These are phyloP conservation scores for Aspergillus sp. DNA, from an alignment of 2,329 filamentous ascomycete species.

Conservation along the genomic window DNA sequence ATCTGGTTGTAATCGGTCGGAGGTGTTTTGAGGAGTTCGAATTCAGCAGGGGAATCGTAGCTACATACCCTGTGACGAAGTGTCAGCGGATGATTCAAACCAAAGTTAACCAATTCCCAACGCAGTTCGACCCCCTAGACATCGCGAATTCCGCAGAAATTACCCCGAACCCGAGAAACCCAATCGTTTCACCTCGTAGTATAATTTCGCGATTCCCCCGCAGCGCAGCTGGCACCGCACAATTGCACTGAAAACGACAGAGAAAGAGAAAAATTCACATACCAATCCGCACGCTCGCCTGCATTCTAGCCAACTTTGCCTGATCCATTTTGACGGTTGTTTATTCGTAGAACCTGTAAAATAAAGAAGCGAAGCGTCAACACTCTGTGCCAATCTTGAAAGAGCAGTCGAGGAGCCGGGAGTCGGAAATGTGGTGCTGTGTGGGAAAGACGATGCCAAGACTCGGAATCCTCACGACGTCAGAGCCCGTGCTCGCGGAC, in stretches of 20 bases:
- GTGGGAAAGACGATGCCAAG: slow-evolving; percentile 17
- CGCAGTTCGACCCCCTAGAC: neutral
- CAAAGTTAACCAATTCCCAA: neutral
- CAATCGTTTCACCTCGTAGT: neutral
- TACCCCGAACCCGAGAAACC: neutral
- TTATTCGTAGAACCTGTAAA: slow-evolving; percentile 26
- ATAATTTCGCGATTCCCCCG: slow-evolving; percentile 1
- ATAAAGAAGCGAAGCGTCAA: slow-evolving; percentile 20
- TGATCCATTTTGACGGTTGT: slow-evolving; percentile 62
- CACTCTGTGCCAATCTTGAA: slow-evolving; percentile 21
- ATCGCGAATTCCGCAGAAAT: neutral
- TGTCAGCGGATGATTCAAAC: slow-evolving; percentile 4
- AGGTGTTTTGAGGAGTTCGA: neutral
- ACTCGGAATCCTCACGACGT: slow-evolving; percentile 20
- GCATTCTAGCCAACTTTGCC: slow-evolving; percentile 69
- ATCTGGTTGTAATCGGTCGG: neutral
- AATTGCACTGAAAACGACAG: slow-evolving; percentile 15
- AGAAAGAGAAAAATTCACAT: slow-evolving; percentile 48
- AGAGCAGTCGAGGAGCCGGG: slow-evolving; percentile 11
- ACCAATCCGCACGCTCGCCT: slow-evolving; percentile 73
- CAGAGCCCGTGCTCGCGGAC: slow-evolving; percentile 2
- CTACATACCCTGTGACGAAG: slow-evolving; percentile 5
- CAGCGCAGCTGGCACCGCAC: slow-evolving; percentile 6
- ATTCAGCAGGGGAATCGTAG: neutral
- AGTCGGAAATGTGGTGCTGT: slow-evolving; percentile 21